A percentile compares a stretch with the other conserved stretches of the same genome.
Evolutionary conservation across 805 yeast genomes (phyloP).

Genomic region (Yarrowia sp.): DNA sequence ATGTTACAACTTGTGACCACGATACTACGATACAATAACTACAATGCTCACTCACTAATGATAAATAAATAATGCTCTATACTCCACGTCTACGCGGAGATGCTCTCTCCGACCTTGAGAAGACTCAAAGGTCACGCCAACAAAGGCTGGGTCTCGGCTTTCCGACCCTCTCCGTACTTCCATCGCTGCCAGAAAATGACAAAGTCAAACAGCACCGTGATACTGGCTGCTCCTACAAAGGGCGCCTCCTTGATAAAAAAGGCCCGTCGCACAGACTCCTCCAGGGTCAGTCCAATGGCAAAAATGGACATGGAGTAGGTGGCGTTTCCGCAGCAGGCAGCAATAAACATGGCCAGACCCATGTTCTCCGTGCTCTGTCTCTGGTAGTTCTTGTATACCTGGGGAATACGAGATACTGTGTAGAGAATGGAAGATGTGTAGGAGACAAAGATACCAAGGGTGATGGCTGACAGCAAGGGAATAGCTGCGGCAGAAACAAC

Average conservation of each 20-base stretch:
- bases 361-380: slow-evolving; percentile 85
- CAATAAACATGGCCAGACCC: slow-evolving; percentile 72
- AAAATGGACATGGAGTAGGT: slow-evolving; percentile 75
- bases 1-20: background rate
- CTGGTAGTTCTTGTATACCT: slow-evolving; percentile 67
- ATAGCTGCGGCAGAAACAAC: background rate
- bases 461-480: background rate
- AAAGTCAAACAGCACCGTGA: slow-evolving; percentile 76
- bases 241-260: slow-evolving; percentile 74
- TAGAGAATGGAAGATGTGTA: slow-evolving; percentile 80
- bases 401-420: slow-evolving; percentile 79
- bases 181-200: slow-evolving; percentile 42
- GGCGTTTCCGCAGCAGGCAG: slow-evolving; percentile 75
- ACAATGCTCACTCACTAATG: background rate
- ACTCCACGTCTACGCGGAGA: too few relatives aligned
- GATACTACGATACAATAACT: too few relatives aligned
- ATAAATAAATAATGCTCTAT: slow-evolving; percentile 15
- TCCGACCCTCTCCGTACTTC: slow-evolving; percentile 29
- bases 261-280: slow-evolving; percentile 41
- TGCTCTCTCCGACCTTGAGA: too few relatives aligned
- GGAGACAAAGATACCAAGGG: slow-evolving; percentile 54
- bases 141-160: slow-evolving; percentile 7
- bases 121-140: background rate
- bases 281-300: slow-evolving; percentile 52
- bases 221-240: slow-evolving; percentile 78